A percentile compares a stretch with the other conserved stretches of the same genome.
These are phyloP conservation scores for Xylaria cubensis DNA, from an alignment of 495 filamentous ascomycete genomes.

Conservation along the genomic window DNA sequence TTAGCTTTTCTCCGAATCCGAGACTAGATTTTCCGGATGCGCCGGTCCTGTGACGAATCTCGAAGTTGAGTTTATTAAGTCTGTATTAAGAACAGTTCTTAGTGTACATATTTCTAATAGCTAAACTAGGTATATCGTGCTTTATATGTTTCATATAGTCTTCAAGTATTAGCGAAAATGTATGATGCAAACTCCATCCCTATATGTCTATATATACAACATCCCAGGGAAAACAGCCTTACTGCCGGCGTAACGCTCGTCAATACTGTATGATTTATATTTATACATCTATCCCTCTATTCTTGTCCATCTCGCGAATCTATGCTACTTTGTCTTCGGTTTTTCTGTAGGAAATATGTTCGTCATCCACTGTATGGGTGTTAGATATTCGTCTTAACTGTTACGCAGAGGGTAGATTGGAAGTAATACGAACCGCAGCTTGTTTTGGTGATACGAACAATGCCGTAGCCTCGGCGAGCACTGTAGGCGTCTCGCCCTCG, in stretches of 20 bases:
- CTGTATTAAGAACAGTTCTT: neutral
- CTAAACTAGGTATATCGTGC: neutral
- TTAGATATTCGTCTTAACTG: neutral
- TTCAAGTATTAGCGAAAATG: neutral
- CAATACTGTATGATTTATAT: neutral
- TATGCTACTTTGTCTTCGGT: neutral
- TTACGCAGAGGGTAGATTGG: neutral
- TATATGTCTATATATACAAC: neutral
- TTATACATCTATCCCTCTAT: neutral
- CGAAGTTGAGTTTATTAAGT: neutral
- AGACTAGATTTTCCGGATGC: neutral
- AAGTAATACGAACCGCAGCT: conserved; percentile 67
- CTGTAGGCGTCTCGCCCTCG: conserved; percentile 64
- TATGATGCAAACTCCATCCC: conserved; percentile 9
- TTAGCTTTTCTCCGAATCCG: neutral
- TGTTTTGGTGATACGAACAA: conserved; percentile 90
- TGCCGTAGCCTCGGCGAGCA: conserved; percentile 80
- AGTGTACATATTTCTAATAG: neutral
- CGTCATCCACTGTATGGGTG: conserved; percentile 46
- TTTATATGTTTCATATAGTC: neutral
- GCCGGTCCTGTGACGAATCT: neutral
- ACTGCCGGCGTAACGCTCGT: neutral
- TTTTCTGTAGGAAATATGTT: conserved; percentile 49
- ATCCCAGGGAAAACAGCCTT: neutral
- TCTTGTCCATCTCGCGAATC: neutral